Base-by-base conservation (phyloP, 306 rosid species). In the Acacia confusa region DNA sequence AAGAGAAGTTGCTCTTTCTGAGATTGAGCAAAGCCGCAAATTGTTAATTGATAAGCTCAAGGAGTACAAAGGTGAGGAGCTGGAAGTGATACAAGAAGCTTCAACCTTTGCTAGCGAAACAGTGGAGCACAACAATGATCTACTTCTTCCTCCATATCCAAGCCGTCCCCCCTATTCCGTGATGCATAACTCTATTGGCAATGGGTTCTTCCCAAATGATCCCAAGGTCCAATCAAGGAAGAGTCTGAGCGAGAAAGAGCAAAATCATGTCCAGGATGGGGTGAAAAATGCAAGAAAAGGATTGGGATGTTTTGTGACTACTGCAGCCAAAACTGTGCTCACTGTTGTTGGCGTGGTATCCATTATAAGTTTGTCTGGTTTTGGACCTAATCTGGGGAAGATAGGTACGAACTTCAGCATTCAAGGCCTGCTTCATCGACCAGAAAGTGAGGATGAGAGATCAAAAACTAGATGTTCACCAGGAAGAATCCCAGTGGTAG, bases 71-170 rank as follows among this genome's bases (percentile, higher is more conserved):
- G 99, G 98, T 66, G 80, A 84, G 81, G 90, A 89, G 50, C 85
- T 93, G 90, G 96, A 89, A 77, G 99, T 93, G 64, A 92, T 95
- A 82, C 87, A 81, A 1, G 97, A 93, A 87, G 97, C 96, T 60
- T 92, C 99, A 84, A 88, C 91, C 75, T 95, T 95, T 88, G 99
- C 91, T 20, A 89, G 92, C 52, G 99, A 93, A 85, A 92, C 96
- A 14, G 97, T 95, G 58, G 93, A 92, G 78, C 91, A 85, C 70
- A 91, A 75, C 88, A 89, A 87, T 72, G 96, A 93, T 86, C 89
- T 93, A 47, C 85, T 90, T 61, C 99, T 95, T 77, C 99, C 99
- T 80, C 97, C 97, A 17, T 95, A 95, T 86, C 93, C 92, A 24
- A 89, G 73, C 75, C 94, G 86, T 60, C 91, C 91, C 79, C 92